Evolutionary conservation across 116 monocot species (phyloP).

Genomic region (Thalassia testudinum): DNA sequence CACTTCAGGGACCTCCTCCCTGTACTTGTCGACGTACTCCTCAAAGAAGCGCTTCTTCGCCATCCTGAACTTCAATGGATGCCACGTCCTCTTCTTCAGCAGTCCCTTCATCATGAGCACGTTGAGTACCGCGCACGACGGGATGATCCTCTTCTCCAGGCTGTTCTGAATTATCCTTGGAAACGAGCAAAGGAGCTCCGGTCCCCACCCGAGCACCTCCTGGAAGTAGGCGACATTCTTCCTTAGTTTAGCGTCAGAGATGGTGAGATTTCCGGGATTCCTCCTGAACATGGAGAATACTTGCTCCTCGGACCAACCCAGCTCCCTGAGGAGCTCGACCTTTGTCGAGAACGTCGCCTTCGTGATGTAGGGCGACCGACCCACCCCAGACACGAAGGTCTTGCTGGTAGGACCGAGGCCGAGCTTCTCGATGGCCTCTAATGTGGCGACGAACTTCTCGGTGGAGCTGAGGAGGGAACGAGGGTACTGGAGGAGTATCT

Average conservation of each 20-base stretch:
- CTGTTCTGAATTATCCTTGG: too few species aligned
- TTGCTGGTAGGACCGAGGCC: not conserved
- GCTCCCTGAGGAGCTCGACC: not conserved
- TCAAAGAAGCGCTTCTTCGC: too few species aligned
- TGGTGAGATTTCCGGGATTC: not conserved
- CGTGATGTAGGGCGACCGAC: not conserved
- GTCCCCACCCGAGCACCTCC: not conserved
- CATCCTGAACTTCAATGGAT: too few species aligned
- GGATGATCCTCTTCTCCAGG: too few species aligned
- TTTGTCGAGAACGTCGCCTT: not conserved
- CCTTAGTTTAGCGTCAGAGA: not conserved
- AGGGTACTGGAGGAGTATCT: not conserved
- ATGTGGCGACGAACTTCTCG: not conserved
- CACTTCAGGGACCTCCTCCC: too few species aligned
- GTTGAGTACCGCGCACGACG: too few species aligned
- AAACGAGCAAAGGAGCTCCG: too few species aligned
- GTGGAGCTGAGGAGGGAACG: not conserved
- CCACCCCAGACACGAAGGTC: not conserved
- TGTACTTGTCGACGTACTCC: too few species aligned
- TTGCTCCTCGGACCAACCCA: conserved; percentile 6
- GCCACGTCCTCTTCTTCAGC: too few species aligned
- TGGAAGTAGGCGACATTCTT: not conserved
- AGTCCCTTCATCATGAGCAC: too few species aligned
- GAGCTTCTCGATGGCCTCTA: not conserved
- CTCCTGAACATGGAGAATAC: not conserved